Evolutionary conservation across 192 early-diverging fungal species (phyloP).

Genomic region (Entophlyctis luteolus): DNA sequence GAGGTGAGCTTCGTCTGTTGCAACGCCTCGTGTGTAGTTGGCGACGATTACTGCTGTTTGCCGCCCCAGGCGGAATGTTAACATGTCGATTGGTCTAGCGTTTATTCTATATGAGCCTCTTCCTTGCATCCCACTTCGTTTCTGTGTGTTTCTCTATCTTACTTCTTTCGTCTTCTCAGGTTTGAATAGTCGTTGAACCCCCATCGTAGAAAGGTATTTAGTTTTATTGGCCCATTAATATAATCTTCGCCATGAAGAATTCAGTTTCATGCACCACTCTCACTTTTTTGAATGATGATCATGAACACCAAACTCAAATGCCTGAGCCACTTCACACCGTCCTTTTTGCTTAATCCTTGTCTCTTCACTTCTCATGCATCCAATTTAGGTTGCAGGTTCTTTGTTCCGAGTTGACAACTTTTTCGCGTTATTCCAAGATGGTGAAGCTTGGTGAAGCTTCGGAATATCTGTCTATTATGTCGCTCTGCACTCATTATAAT

Average conservation of each 20-base stretch:
- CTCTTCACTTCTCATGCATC: too few species aligned
- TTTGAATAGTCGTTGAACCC: conserved; percentile 98
- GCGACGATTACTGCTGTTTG: conserved; percentile 54
- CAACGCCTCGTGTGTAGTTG: too few species aligned
- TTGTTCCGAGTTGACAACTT: too few species aligned
- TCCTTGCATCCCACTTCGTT: neutral
- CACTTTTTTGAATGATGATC: conserved; percentile 32
- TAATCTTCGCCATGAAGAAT: conserved; percentile 28
- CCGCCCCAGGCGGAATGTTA: conserved; percentile 54
- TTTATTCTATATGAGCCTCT: conserved; percentile 3
- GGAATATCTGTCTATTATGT: too few species aligned
- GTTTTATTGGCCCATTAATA: conserved; percentile 55
- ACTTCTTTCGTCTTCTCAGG: conserved; percentile 78
- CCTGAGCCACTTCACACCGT: too few species aligned
- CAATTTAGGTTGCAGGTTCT: too few species aligned
- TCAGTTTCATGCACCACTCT: conserved; percentile 46
- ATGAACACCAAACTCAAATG: too few species aligned
- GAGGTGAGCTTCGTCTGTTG: too few species aligned
- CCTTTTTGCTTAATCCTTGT: too few species aligned
- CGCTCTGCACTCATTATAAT: too few species aligned
- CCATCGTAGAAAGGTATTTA: conserved; percentile 87
- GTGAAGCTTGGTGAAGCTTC: too few species aligned
- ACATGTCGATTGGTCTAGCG: conserved; percentile 33
- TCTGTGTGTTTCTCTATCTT: neutral
- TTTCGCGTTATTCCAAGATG: too few species aligned